phyloP scores from a whole-genome alignment of 768 basidiomycete species.

The Boletus tylopilopsis region DNA sequence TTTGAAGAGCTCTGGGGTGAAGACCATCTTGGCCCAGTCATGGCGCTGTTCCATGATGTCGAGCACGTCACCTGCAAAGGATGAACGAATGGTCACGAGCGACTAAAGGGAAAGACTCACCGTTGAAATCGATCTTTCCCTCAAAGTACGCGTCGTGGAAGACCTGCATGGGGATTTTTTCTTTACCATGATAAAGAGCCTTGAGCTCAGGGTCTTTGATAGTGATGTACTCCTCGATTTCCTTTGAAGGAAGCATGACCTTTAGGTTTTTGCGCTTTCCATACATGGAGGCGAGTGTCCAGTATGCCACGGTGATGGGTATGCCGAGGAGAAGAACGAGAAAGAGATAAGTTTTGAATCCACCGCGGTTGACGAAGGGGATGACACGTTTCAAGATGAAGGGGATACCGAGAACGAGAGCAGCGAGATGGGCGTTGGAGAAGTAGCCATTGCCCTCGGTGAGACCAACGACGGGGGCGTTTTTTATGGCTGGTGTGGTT shows the following conservation, averaged over 20 bases:
- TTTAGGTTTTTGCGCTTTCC: slow-evolving; percentile 83
- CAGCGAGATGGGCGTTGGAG: slow-evolving; percentile 76
- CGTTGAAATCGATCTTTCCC: slow-evolving; percentile 94
- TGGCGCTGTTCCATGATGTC: slow-evolving; percentile 93
- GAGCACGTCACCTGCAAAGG: slow-evolving; percentile 74
- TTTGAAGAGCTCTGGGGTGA: slow-evolving; percentile 90
- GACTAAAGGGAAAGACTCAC: slow-evolving; percentile 37
- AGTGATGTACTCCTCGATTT: slow-evolving; percentile 86
- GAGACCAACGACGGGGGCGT: slow-evolving; percentile 77
- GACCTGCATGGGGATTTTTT: slow-evolving; percentile 96
- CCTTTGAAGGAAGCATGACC: slow-evolving; percentile 77
- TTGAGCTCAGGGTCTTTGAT: slow-evolving; percentile 84
- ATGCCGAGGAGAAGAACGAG: slow-evolving; percentile 68
- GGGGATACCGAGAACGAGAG: slow-evolving; percentile 73
- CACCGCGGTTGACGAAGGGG: slow-evolving; percentile 79
- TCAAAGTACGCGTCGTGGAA: slow-evolving; percentile 99
- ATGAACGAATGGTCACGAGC: neutral
- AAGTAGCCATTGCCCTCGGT: slow-evolving; percentile 86
- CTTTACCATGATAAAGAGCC: slow-evolving; percentile 72
- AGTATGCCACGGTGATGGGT: slow-evolving; percentile 82
- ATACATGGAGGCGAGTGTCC: slow-evolving; percentile 81
- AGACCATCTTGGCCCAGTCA: slow-evolving; percentile 91
- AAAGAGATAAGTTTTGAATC: slow-evolving; percentile 84
- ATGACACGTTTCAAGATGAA: slow-evolving; percentile 79
- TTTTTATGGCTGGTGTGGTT: slow-evolving; percentile 74